phyloP scores from a whole-genome alignment of 164 flowering plant genomes.

The Macadamia tetraphylla region DNA sequence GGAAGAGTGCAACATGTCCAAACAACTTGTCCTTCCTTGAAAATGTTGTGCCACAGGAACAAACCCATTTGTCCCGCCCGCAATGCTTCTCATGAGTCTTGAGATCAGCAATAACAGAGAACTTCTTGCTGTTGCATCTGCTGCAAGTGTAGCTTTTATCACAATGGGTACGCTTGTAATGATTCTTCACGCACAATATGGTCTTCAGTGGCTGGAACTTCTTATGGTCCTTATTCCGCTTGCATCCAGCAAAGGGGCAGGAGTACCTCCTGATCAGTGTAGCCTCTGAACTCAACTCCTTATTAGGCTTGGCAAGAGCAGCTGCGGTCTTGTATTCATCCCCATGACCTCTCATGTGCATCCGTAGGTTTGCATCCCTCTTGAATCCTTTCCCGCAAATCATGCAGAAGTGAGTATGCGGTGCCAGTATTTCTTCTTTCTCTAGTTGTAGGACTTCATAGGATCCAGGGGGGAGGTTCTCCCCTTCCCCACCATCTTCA shows the following conservation, averaged over 20 bases:
- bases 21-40: constrained; percentile 93
- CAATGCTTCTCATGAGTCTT: constrained; percentile 94
- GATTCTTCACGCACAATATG: constrained; percentile 80
- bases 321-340: constrained; percentile 88
- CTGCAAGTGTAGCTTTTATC: constrained; percentile 82
- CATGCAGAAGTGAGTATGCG: constrained; percentile 81
- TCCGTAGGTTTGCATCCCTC: constrained; percentile 82
- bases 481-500: constrained; percentile 79
- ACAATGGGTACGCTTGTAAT: constrained; percentile 88
- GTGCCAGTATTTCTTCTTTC: constrained; percentile 85
- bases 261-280: constrained; percentile 66
- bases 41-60: constrained; percentile 93
- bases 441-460: constrained; percentile 79
- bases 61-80: constrained; percentile 80
- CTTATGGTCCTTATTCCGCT: constrained; percentile 81
- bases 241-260: constrained; percentile 80
- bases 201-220: constrained; percentile 91
- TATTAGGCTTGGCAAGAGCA: constrained; percentile 81
- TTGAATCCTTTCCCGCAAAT: constrained; percentile 94
- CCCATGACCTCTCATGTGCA: constrained; percentile 93
- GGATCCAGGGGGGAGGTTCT: constrained; percentile 79
- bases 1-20: constrained; percentile 82
- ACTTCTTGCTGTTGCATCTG: constrained; percentile 74
- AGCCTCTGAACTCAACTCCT: constrained; percentile 54
- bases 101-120: constrained; percentile 84